A percentile compares a stretch with the other conserved stretches of the same genome.
phyloP scores from a whole-genome alignment of 169 alveolate genomes.

The Eimeria brunetti region DNA sequence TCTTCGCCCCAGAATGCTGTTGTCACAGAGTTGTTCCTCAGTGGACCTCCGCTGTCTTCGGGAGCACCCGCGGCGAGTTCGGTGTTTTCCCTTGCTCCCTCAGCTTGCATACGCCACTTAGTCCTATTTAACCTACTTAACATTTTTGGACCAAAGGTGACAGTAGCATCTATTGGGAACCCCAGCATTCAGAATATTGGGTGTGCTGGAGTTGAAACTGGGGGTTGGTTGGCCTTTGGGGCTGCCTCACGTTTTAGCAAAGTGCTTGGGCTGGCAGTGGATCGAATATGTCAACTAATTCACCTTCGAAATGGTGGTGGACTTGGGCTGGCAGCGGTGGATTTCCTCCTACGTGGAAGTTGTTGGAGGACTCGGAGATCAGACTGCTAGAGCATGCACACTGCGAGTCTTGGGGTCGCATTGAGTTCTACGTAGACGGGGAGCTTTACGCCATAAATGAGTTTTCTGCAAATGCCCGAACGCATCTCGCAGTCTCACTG shows the following conservation, averaged over 20 bases:
- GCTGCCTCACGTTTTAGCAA: neutral
- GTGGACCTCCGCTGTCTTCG: neutral
- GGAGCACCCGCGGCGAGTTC: neutral
- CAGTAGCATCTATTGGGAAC: neutral
- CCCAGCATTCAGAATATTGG: neutral
- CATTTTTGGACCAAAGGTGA: neutral
- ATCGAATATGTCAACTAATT: neutral
- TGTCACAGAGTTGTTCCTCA: neutral
- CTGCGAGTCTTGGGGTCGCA: slow-evolving; percentile 51
- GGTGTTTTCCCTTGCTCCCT: neutral
- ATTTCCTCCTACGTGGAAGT: neutral
- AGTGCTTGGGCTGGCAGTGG: neutral
- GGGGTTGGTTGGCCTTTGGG: neutral
- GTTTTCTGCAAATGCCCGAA: neutral
- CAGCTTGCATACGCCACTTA: neutral
- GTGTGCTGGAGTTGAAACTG: neutral
- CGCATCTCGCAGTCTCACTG: neutral
- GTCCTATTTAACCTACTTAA: neutral
- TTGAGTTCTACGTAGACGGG: slow-evolving; percentile 19
- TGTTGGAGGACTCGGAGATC: slow-evolving; percentile 23
- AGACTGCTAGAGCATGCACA: slow-evolving; percentile 9
- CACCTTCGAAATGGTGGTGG: slow-evolving; percentile 13
- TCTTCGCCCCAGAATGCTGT: neutral
- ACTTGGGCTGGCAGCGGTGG: neutral
- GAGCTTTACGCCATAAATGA: neutral